Conservation (phyloP, 1,284 basidiomycete genomes). For the Trichosporon asahii region DNA sequence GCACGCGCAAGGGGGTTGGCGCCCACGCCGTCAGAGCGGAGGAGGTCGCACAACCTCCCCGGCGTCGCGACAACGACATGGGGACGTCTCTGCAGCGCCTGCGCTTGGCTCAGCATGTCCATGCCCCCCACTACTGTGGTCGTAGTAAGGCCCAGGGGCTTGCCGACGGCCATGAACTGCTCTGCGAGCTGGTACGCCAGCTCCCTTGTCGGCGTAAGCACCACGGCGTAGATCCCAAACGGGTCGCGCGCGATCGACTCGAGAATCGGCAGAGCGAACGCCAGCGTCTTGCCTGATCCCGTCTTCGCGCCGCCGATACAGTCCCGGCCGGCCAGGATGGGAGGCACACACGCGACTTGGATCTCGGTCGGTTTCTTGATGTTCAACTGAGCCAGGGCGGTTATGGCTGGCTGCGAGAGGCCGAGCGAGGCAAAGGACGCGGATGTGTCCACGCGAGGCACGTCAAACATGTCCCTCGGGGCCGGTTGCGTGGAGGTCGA, state of each 20-base stretch:
- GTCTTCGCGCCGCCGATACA: conserved; percentile 98
- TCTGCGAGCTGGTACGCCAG: conserved; percentile 95
- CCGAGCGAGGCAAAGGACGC: conserved; percentile 67
- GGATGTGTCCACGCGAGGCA: conserved; percentile 66
- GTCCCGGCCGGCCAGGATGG: conserved; percentile 77
- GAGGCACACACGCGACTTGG: conserved; percentile 84
- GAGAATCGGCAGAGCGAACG: conserved; percentile 92
- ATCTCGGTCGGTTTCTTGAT: conserved; percentile 84
- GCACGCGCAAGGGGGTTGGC: conserved; percentile 82
- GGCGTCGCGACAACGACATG: conserved; percentile 96
- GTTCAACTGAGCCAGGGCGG: conserved; percentile 73
- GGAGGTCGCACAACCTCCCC: conserved; percentile 87
- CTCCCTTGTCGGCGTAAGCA: conserved; percentile 92
- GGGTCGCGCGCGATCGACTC: conserved; percentile 84
- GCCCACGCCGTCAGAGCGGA: conserved; percentile 66
- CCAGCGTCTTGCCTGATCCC: conserved; percentile 95
- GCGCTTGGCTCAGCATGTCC: conserved; percentile 95
- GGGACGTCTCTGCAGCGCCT: conserved; percentile 78
- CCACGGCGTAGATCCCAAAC: conserved; percentile 87
- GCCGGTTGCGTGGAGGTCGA: conserved; percentile 15
- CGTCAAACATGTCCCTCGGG: conserved; percentile 32
- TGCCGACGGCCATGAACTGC: conserved; percentile 89
- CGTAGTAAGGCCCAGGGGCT: conserved; percentile 73
- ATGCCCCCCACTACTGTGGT: conserved; percentile 93
- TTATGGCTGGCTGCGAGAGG: conserved; percentile 66